Evolutionary conservation across 257 asterid genomes (phyloP).

Genomic region (Capsicum rhomboideum): DNA sequence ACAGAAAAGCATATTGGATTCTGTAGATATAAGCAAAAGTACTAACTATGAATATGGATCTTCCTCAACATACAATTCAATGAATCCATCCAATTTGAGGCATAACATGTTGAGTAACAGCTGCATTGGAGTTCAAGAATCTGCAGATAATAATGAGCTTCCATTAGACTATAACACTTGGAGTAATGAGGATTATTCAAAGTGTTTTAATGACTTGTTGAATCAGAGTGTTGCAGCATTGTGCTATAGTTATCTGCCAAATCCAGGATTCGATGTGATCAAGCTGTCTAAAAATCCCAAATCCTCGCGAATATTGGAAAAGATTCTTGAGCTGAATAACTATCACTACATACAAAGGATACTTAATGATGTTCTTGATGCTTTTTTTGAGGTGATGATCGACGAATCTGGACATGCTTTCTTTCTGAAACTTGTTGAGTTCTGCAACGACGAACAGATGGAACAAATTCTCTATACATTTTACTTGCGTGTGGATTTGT

Average conservation of each 20-base stretch:
- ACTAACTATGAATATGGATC: neutral
- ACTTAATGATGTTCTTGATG: neutral
- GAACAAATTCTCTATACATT: neutral
- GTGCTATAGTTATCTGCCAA: neutral
- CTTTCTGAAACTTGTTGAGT: conserved; percentile 4
- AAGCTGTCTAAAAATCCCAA: neutral
- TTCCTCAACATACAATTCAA: neutral
- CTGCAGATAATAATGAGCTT: neutral
- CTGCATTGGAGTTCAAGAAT: neutral
- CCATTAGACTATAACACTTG: neutral
- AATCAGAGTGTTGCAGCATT: neutral
- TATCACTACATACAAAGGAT: neutral
- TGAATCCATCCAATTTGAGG: neutral
- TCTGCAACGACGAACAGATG: conserved; percentile 4
- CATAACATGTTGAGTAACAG: neutral
- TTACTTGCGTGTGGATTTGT: neutral
- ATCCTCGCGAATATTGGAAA: neutral
- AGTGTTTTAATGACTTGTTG: neutral
- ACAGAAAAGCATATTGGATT: neutral
- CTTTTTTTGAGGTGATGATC: conserved; percentile 1
- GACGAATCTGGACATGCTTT: neutral
- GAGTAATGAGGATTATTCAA: neutral
- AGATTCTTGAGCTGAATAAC: neutral
- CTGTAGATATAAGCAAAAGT: neutral
- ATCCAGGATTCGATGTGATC: neutral